Evolutionary conservation across 2,329 filamentous ascomycete genomes (phyloP), one percentile per base, ranked within the genome.

Genomic region (Stachybotrys echinatus): DNA sequence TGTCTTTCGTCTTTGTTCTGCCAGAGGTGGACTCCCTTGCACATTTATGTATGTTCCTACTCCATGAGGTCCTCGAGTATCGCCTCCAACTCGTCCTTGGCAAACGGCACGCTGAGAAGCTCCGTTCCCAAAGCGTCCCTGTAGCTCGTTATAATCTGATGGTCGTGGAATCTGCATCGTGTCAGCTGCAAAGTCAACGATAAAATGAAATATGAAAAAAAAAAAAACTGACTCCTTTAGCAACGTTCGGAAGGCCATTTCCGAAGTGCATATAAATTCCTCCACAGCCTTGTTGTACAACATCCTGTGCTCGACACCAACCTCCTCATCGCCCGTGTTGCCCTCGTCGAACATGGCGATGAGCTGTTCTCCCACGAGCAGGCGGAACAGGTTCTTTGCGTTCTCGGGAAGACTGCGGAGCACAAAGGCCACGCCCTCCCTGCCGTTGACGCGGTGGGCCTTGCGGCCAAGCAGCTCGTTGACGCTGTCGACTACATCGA

Each of bases 221-320:
- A n/a, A 12, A 8, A 42, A 46, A 43, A 71, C 83, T 54, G 69
- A 94, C 80, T 99, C 94, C 71, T 97, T 97, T 54, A 99, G 70
- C 64, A 99, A 67, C 22, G 92, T 96, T 53, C 94, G 80, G 72
- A 97, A 97, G 54, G 89, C 91, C 80, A 97, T 91, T 72, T 97
- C 94, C 52, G 88, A 96, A 59, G 89, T 94, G 66, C 92, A 96
- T 46, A 99, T 94, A 67, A 99, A 97, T 63, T 96, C 91, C 69
- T 96, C 92, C 5, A 92, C 87, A 3, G 94, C 92, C 72, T 96
- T 96, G 65, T 95, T 91, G 64, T 97, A 99, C 55, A 99, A 69
- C 58, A 90, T 85, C 20, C 90, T 79, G 65, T 96, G 97, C 70
- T 97, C 92, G 17, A 99, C 84, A 0, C 88, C 91, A 17, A 20